phyloP scores from a whole-genome alignment of 345 rosid genomes.

The Murraya koenigii region DNA sequence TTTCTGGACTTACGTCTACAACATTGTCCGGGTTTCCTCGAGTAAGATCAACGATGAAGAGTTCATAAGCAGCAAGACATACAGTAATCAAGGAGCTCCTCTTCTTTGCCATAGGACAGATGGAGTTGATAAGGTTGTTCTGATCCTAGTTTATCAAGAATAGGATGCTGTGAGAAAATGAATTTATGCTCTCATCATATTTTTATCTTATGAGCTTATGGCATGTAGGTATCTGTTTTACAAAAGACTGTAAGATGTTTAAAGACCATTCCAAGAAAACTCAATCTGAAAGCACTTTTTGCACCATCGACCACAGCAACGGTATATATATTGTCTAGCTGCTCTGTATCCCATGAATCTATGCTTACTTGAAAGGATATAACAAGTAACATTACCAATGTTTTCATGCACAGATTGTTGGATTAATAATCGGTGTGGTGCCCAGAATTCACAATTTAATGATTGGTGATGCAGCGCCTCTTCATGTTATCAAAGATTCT shows the following conservation, averaged over 20 bases:
- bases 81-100: constrained; percentile 14
- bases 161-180: too few species aligned
- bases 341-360: neutral
- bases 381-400: neutral
- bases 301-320: constrained; percentile 47
- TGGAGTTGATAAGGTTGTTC: constrained; percentile 6
- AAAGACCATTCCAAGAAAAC: constrained; percentile 4
- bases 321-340: constrained; percentile 14
- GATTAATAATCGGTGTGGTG: constrained; percentile 30
- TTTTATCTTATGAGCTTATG: neutral
- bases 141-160: neutral
- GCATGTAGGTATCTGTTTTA: constrained; percentile 15
- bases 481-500: constrained; percentile 30
- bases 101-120: constrained; percentile 15
- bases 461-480: constrained; percentile 39
- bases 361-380: neutral
- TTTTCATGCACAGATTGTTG: constrained; percentile 20
- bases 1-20: constrained; percentile 40
- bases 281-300: constrained; percentile 28
- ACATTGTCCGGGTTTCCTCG: constrained; percentile 29
- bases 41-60: constrained; percentile 17
- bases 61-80: neutral
- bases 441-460: constrained; percentile 25
- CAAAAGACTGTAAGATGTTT: constrained; percentile 19
- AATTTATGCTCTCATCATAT: neutral